These are phyloP conservation scores for Taiwanofungus camphoratus DNA, from an alignment of 1,284 basidiomycete species.

Conservation along the genomic window DNA sequence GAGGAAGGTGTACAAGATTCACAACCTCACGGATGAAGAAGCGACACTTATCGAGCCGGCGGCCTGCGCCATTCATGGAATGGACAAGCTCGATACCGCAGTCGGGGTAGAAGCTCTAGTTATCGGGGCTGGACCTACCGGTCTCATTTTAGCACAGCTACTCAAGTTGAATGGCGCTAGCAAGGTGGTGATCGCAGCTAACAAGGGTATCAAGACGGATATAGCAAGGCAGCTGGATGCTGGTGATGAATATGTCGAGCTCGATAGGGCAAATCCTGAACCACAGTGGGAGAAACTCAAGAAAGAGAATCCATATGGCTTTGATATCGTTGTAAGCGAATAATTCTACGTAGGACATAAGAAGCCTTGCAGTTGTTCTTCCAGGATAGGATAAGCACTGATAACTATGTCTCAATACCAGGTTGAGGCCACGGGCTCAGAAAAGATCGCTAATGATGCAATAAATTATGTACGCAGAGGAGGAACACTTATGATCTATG, in stretches of 20 bases:
- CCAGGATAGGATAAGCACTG: background rate
- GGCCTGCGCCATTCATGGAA: slow-evolving; percentile 83
- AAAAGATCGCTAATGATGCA: slow-evolving; percentile 48
- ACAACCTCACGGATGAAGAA: slow-evolving; percentile 83
- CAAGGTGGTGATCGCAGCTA: slow-evolving; percentile 73
- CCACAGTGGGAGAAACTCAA: slow-evolving; percentile 76
- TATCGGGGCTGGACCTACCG: slow-evolving; percentile 75
- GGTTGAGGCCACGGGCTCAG: slow-evolving; percentile 60
- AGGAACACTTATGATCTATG: slow-evolving; percentile 50
- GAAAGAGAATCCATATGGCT: slow-evolving; percentile 77
- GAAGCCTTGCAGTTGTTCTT: background rate
- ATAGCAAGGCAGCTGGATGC: slow-evolving; percentile 72
- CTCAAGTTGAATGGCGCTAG: slow-evolving; percentile 79
- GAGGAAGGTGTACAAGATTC: slow-evolving; percentile 78
- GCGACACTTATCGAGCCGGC: slow-evolving; percentile 86
- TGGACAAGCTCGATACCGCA: slow-evolving; percentile 75
- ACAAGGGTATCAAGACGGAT: slow-evolving; percentile 83
- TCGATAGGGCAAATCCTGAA: slow-evolving; percentile 72
- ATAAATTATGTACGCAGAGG: slow-evolving; percentile 58
- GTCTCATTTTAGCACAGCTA: slow-evolving; percentile 81
- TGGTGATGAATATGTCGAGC: slow-evolving; percentile 78
- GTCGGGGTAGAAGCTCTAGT: slow-evolving; percentile 77
- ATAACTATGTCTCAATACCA: too few relatives aligned
- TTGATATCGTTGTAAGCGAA: slow-evolving; percentile 87
- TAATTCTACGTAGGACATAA: too few relatives aligned